These are phyloP conservation scores for Populus tomentosa DNA, from an alignment of 441 rosid species.

Conservation along the genomic window DNA sequence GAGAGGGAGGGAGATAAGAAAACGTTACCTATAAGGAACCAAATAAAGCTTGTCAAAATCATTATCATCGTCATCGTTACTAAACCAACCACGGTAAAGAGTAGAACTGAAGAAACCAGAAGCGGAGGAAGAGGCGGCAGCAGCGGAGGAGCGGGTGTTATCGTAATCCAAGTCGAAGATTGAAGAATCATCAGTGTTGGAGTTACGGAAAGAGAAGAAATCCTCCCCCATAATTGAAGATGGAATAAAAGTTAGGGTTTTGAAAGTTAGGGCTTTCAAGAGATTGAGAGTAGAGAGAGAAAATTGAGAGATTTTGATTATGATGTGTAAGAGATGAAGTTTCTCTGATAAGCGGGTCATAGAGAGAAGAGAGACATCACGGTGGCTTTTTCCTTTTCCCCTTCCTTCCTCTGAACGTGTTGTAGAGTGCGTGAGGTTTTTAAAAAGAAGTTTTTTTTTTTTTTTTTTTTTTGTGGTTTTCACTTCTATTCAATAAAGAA, in stretches of 20 bases:
- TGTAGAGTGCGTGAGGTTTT: background rate
- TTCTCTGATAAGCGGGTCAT: slow-evolving; percentile 27
- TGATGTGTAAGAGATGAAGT: slow-evolving; percentile 18
- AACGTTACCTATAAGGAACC: slow-evolving; percentile 43
- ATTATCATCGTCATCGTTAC: slow-evolving; percentile 21
- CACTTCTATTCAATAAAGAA: no score
- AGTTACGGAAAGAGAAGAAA: slow-evolving; percentile 11
- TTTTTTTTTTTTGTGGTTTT: no score
- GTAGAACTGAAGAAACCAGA: background rate
- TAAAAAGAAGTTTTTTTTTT: no score
- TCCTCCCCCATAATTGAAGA: slow-evolving; percentile 33
- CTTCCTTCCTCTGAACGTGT: no score
- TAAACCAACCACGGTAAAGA: background rate
- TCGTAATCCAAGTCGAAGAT: slow-evolving; percentile 25
- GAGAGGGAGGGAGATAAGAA: background rate
- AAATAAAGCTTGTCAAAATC: slow-evolving; percentile 36
- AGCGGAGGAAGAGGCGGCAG: slow-evolving; percentile 1
- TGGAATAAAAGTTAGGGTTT: slow-evolving; percentile 25
- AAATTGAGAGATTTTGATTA: slow-evolving; percentile 19
- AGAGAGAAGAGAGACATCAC: background rate
- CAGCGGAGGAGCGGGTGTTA: slow-evolving; percentile 17
- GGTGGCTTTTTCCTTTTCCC: no score
- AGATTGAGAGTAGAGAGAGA: slow-evolving; percentile 28
- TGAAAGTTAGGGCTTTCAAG: slow-evolving; percentile 25
- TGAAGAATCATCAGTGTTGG: slow-evolving; percentile 22